Conservation (phyloP, 441 rosid species). For the California macrophylla region DNA sequence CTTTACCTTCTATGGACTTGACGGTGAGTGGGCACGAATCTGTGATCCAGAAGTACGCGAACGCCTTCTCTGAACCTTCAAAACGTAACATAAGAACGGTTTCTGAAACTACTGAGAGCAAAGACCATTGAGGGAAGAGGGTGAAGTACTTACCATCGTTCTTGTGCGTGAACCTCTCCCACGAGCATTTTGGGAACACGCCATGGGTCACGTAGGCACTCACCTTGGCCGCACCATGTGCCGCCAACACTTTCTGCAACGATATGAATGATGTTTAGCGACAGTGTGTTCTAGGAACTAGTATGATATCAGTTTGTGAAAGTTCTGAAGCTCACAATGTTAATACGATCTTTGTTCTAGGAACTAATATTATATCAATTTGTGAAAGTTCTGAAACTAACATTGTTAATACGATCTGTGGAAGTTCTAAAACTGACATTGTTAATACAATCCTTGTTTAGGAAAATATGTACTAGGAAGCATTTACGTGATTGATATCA, state of each 20-base stretch:
- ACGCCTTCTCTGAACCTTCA: conserved; percentile 45
- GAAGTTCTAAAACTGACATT: background rate
- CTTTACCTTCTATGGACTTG: conserved; percentile 50
- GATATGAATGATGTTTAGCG: background rate
- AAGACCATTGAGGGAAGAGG: background rate
- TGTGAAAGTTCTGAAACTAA: too few species aligned
- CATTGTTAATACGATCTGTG: too few species aligned
- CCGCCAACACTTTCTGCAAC: conserved; percentile 77
- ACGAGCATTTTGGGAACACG: conserved; percentile 78
- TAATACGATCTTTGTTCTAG: too few species aligned
- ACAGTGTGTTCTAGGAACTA: background rate
- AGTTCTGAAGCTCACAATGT: too few species aligned
- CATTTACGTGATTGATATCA: background rate
- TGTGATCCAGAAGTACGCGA: conserved; percentile 85
- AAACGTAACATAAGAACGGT: background rate
- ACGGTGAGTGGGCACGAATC: conserved; percentile 89
- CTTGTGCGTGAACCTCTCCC: conserved; percentile 71
- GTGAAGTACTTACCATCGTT: conserved; percentile 36
- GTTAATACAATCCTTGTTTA: background rate
- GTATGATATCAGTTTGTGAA: background rate
- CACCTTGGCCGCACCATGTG: conserved; percentile 83
- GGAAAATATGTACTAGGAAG: background rate
- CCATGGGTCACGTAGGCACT: conserved; percentile 96
- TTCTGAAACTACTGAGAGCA: conserved; percentile 4
- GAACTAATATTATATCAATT: too few species aligned